These are phyloP conservation scores for Mallotus repandus DNA, from an alignment of 441 rosid species.

Conservation along the genomic window DNA sequence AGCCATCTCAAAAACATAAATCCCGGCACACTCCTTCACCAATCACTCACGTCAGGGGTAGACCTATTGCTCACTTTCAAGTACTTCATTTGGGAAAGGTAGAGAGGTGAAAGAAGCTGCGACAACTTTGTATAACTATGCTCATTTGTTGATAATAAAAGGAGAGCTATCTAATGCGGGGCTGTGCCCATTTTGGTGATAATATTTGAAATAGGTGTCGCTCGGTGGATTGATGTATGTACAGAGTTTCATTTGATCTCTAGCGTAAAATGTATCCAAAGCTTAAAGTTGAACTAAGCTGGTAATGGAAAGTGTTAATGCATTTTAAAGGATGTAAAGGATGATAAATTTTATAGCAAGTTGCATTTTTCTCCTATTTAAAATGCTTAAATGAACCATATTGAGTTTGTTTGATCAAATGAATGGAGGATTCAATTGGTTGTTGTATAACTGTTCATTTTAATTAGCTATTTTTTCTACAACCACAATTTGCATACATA, in stretches of 20 bases:
- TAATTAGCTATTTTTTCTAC: too few relatives aligned
- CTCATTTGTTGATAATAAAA: slow-evolving; percentile 70
- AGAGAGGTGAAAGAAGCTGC: slow-evolving; percentile 86
- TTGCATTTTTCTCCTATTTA: not conserved
- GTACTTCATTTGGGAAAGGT: slow-evolving; percentile 42
- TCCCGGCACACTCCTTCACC: slow-evolving; percentile 43
- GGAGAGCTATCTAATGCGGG: slow-evolving; percentile 62
- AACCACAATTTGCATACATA: too few relatives aligned
- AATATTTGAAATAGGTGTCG: slow-evolving; percentile 36
- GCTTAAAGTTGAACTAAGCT: not conserved
- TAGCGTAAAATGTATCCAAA: not conserved
- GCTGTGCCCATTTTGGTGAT: slow-evolving; percentile 61
- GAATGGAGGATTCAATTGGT: not conserved
- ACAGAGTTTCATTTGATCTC: not conserved
- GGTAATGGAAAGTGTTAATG: not conserved
- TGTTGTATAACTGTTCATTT: too few relatives aligned
- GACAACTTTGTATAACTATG: slow-evolving; percentile 72
- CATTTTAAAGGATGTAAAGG: slow-evolving; percentile 12
- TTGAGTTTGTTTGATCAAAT: not conserved
- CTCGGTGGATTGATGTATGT: slow-evolving; percentile 31
- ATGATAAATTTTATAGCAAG: not conserved
- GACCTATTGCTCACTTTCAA: slow-evolving; percentile 57
- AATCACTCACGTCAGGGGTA: slow-evolving; percentile 44
- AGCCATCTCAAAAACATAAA: slow-evolving; percentile 30
- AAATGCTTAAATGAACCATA: not conserved